phyloP scores from a whole-genome alignment of 2,329 filamentous ascomycete species.

The Cladorrhinum sp. region DNA sequence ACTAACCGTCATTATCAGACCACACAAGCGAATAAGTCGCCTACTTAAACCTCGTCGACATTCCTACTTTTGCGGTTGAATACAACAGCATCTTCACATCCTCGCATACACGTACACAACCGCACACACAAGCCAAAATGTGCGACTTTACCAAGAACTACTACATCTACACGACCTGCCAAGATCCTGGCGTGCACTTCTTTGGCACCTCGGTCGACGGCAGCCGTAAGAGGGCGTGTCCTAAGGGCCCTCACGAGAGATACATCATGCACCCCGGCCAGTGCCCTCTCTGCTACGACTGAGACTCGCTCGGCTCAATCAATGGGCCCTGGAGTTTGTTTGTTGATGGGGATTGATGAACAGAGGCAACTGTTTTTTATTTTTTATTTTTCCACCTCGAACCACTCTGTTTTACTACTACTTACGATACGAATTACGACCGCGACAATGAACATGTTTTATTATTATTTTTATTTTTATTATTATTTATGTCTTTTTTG shows the following conservation, averaged over 20 bases:
- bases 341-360: background rate
- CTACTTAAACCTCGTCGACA: background rate
- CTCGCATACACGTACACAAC: background rate
- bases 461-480: too few species aligned
- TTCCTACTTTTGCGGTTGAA: background rate
- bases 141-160: slow-evolving; percentile 71
- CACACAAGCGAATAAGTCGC: background rate
- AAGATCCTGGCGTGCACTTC: slow-evolving; percentile 67
- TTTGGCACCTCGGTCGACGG: slow-evolving; percentile 68
- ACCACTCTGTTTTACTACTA: too few species aligned
- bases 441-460: too few species aligned
- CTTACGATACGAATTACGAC: too few species aligned
- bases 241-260: slow-evolving; percentile 66
- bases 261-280: slow-evolving; percentile 55
- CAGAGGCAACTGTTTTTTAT: background rate
- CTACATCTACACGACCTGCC: slow-evolving; percentile 70
- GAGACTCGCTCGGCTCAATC: slow-evolving; percentile 12
- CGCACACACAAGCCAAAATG: slow-evolving; percentile 35
- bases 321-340: background rate
- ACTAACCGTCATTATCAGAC: background rate
- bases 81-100: background rate
- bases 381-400: too few species aligned
- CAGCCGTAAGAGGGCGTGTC: slow-evolving; percentile 55
- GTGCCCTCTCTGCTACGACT: slow-evolving; percentile 42
- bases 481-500: too few species aligned